A percentile compares a stretch with the other conserved stretches of the same genome.
phyloP scores from a whole-genome alignment of 129 eudicot genomes.

The Artemisia annua region DNA sequence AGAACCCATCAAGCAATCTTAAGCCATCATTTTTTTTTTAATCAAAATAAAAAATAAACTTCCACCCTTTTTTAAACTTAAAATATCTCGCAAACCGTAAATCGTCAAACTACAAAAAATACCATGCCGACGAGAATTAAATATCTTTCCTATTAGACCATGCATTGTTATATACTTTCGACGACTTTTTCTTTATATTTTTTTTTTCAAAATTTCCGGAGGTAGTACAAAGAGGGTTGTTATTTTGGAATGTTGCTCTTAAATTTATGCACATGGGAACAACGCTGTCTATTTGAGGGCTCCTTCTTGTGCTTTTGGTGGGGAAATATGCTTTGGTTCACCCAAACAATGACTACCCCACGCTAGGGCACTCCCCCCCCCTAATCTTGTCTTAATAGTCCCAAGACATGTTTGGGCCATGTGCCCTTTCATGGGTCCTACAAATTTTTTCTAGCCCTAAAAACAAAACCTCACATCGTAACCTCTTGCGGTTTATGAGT shows the following conservation, averaged over 20 bases:
- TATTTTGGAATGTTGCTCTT: conserved; percentile 67
- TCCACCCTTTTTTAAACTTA: too few relatives aligned
- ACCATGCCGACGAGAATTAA: too few relatives aligned
- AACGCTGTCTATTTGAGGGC: conserved; percentile 50
- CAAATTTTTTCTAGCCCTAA: conserved; percentile 36
- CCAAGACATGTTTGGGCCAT: conserved; percentile 65
- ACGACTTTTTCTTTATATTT: too few relatives aligned
- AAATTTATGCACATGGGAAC: conserved; percentile 69
- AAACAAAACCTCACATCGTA: conserved; percentile 27
- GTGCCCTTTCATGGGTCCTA: conserved; percentile 72
- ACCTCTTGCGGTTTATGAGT: conserved; percentile 23
- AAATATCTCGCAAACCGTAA: too few relatives aligned
- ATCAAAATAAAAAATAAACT: too few relatives aligned
- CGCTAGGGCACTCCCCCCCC: conserved; percentile 39
- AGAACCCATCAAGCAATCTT: too few relatives aligned
- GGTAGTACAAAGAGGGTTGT: conserved; percentile 53
- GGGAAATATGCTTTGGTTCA: conserved; percentile 53
- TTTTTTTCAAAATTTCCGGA: too few relatives aligned
- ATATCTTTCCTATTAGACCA: too few relatives aligned
- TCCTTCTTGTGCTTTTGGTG: conserved; percentile 49
- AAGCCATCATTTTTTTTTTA: too few relatives aligned
- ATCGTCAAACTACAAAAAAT: too few relatives aligned
- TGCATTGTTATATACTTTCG: too few relatives aligned
- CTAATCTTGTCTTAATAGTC: conserved; percentile 55
- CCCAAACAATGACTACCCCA: conserved; percentile 56